Evolutionary conservation across 192 early-diverging fungal genomes (phyloP).

Genomic region (Backusella tuberculispora): DNA sequence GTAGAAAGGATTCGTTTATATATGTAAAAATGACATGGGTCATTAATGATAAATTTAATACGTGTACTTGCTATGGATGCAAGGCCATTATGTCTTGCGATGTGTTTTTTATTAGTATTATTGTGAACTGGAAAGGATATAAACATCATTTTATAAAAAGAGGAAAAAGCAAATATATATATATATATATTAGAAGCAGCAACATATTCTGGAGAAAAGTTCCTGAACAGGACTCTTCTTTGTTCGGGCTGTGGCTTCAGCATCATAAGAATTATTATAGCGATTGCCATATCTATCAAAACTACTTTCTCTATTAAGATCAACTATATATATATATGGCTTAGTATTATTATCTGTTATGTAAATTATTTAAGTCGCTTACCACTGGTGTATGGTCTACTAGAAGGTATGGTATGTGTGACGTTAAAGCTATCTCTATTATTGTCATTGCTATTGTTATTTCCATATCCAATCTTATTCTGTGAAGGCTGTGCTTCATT

Average conservation of each 20-base stretch:
- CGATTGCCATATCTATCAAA: neutral
- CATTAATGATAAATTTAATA: neutral
- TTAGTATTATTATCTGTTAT: neutral
- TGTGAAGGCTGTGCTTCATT: neutral
- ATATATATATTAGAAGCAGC: neutral
- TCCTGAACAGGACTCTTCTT: neutral
- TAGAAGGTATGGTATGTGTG: neutral
- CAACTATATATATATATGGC: neutral
- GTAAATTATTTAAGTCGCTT: neutral
- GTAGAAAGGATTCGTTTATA: too few species aligned
- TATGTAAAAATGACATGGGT: neutral
- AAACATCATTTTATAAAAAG: too few species aligned
- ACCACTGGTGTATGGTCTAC: neutral
- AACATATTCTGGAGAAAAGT: slow-evolving; percentile 9
- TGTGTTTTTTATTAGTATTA: neutral
- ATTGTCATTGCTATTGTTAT: neutral
- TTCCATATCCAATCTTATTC: neutral
- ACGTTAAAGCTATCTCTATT: neutral
- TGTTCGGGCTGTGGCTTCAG: neutral
- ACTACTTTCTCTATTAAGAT: neutral
- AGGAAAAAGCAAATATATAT: neutral
- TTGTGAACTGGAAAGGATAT: neutral
- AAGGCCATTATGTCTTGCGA: neutral
- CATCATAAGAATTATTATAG: neutral
- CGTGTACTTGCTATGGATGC: neutral